Evolutionary conservation across 495 filamentous ascomycete species (phyloP).

Genomic region (Xylaria curta): DNA sequence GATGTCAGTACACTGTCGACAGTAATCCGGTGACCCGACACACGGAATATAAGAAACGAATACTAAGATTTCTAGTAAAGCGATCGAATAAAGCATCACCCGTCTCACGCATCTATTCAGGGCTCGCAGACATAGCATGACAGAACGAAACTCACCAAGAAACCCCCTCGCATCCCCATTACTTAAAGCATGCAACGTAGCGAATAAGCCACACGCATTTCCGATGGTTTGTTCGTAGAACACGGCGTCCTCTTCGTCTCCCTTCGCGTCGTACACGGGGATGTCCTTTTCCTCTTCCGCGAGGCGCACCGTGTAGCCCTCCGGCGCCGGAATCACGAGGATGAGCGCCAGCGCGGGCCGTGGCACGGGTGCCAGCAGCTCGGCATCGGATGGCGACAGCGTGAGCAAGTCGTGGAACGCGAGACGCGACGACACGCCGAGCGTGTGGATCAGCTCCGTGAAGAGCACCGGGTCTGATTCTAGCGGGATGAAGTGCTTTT

Average conservation of each 20-base stretch:
- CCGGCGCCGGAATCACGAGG: slow-evolving; percentile 40
- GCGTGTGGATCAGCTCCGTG: slow-evolving; percentile 69
- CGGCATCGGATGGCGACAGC: slow-evolving; percentile 47
- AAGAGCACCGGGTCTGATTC: slow-evolving; percentile 75
- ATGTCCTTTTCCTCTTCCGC: slow-evolving; percentile 56
- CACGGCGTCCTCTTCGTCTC: slow-evolving; percentile 54
- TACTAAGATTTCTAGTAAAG: neutral
- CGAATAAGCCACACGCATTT: slow-evolving; percentile 82
- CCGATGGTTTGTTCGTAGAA: slow-evolving; percentile 91
- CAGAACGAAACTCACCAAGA: slow-evolving; percentile 43
- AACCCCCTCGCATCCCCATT: slow-evolving; percentile 54
- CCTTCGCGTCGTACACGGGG: slow-evolving; percentile 33
- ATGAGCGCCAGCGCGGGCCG: slow-evolving; percentile 72
- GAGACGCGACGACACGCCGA: slow-evolving; percentile 68
- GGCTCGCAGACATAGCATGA: neutral
- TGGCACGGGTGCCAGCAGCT: slow-evolving; percentile 71
- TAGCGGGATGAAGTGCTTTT: slow-evolving; percentile 29
- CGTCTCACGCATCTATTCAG: neutral
- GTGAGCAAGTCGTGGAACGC: slow-evolving; percentile 80
- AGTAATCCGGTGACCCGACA: neutral
- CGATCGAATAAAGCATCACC: neutral
- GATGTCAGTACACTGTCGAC: neutral
- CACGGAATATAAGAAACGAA: neutral
- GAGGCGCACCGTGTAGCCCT: slow-evolving; percentile 61
- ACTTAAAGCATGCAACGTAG: slow-evolving; percentile 72